Percentiles rank a stretch among this genome's conserved stretches.
Evolutionary conservation across 2,329 filamentous ascomycete genomes (phyloP).

Genomic region (Triangularia verruculosa): DNA sequence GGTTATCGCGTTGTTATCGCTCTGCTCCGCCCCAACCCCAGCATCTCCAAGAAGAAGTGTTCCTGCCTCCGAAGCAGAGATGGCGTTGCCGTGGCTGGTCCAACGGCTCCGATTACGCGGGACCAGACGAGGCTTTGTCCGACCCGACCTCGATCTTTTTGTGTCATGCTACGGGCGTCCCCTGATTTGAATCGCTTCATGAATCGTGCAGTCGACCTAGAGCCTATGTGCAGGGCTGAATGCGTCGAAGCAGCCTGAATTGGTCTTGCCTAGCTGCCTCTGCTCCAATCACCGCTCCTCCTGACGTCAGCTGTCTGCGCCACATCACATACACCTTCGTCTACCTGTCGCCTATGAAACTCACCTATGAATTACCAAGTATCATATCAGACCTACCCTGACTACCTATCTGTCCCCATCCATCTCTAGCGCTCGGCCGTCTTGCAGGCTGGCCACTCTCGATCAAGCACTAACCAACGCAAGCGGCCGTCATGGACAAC

Average conservation of each 20-base stretch:
- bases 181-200: conserved; percentile 6
- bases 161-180: background rate
- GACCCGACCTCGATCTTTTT: background rate
- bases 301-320: background rate
- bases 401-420: background rate
- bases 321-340: background rate
- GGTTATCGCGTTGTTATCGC: no score
- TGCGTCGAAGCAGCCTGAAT: background rate
- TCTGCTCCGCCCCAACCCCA: background rate
- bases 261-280: background rate
- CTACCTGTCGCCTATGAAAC: background rate
- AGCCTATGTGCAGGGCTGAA: background rate
- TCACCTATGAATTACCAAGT: background rate
- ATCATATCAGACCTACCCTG: background rate
- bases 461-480: background rate
- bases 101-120: background rate
- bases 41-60: background rate
- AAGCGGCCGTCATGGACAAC: background rate
- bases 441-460: background rate
- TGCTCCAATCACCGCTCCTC: background rate
- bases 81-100: background rate
- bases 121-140: background rate
- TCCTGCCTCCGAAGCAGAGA: background rate
- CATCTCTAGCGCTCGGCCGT: background rate
- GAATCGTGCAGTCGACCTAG: background rate